These are phyloP conservation scores for Emmonsiellopsis sp. DNA, from an alignment of 2,329 filamentous ascomycete genomes.

Conservation along the genomic window DNA sequence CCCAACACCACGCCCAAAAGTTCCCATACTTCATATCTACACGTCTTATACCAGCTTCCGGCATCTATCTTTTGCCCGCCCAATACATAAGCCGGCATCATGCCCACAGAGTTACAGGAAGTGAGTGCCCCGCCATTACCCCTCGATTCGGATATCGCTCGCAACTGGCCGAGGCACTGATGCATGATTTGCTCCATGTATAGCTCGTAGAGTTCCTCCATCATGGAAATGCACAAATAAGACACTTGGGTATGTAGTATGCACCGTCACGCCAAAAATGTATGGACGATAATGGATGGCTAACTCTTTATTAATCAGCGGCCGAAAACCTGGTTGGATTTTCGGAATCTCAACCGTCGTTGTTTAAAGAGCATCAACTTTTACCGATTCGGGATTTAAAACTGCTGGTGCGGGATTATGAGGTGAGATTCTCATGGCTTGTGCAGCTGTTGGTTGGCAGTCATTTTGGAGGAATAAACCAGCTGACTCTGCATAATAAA, in stretches of 20 bases:
- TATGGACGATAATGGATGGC: neutral
- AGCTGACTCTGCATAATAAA: neutral
- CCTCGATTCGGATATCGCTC: neutral
- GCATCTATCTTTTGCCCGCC: neutral
- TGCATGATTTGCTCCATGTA: constrained; percentile 9
- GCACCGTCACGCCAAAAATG: neutral
- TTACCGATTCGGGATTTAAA: constrained; percentile 81
- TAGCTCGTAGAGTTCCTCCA: constrained; percentile 90
- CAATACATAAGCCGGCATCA: constrained; percentile 28
- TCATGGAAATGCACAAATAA: constrained; percentile 83
- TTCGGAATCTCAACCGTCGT: constrained; percentile 60
- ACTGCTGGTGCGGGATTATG: constrained; percentile 73
- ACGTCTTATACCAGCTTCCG: neutral
- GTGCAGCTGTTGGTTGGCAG: neutral
- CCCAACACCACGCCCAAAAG: neutral
- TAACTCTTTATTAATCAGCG: constrained; percentile 40
- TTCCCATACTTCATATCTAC: neutral
- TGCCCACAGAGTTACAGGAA: constrained; percentile 71
- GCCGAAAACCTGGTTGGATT: constrained; percentile 82
- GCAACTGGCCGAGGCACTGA: neutral
- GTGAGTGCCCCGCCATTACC: constrained; percentile 34
- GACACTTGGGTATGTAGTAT: constrained; percentile 56
- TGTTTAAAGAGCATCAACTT: constrained; percentile 77
- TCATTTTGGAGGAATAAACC: constrained; percentile 2
- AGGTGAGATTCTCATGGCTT: constrained; percentile 43